Conservation (phyloP, 1,284 basidiomycete species). For the Tilletia setariae region DNA sequence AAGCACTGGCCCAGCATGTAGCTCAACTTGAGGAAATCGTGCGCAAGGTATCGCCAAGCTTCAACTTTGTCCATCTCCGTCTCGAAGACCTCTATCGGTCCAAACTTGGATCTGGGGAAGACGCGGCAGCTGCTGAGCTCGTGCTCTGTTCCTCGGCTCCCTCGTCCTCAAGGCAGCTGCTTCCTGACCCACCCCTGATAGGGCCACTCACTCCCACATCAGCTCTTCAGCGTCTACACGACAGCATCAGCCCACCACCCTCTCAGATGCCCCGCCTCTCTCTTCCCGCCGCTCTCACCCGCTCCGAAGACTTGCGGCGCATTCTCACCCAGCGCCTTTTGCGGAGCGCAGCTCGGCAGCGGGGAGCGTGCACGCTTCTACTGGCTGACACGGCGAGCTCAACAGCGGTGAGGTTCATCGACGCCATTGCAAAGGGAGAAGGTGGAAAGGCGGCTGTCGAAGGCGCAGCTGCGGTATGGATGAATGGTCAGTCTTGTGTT, state of each 20-base stretch:
- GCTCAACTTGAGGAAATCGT: background rate
- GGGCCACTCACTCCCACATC: conserved; percentile 20
- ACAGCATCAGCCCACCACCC: conserved; percentile 25
- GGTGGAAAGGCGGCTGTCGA: conserved; percentile 47
- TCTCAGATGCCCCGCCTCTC: conserved; percentile 28
- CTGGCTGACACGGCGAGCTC: conserved; percentile 37
- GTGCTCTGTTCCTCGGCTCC: conserved; percentile 11
- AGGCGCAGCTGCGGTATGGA: conserved; percentile 35
- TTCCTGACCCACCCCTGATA: background rate
- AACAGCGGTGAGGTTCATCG: conserved; percentile 40
- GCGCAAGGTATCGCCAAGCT: conserved; percentile 5
- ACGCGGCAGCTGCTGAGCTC: background rate
- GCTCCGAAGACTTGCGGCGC: conserved; percentile 41
- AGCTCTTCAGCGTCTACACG: conserved; percentile 28
- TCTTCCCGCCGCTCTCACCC: conserved; percentile 34
- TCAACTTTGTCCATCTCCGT: conserved; percentile 32
- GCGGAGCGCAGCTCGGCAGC: conserved; percentile 25
- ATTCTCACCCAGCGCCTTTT: conserved; percentile 34
- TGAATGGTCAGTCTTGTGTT: conserved; percentile 22
- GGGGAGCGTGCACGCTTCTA: conserved; percentile 34
- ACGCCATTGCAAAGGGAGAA: conserved; percentile 40
- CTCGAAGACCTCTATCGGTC: conserved; percentile 30
- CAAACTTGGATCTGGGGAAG: background rate
- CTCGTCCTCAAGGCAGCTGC: conserved; percentile 8
- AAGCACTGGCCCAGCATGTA: background rate